Percentiles rank a stretch among this genome's conserved stretches.
Conservation (phyloP, 768 basidiomycete genomes). For the Sistotremastrum suecicum region DNA sequence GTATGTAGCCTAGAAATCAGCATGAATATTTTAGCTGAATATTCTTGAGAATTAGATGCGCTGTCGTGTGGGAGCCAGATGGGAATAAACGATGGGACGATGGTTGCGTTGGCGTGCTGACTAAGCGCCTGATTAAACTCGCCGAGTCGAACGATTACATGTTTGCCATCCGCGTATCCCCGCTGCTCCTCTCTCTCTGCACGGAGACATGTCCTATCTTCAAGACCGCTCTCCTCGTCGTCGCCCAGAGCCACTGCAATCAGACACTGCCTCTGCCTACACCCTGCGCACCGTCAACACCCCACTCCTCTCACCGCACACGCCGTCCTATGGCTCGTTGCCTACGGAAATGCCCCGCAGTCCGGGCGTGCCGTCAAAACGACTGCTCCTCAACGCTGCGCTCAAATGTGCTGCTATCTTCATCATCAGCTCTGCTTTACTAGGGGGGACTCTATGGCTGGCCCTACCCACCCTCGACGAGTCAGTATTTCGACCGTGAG, state of each 20-base stretch:
- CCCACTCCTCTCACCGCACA: constrained; percentile 9
- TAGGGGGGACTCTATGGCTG: constrained; percentile 69
- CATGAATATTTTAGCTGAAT: too few relatives aligned
- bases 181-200: too few relatives aligned
- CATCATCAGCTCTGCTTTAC: constrained; percentile 45
- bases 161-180: too few relatives aligned
- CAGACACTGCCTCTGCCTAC: constrained; percentile 35
- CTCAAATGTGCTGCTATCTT: constrained; percentile 79
- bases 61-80: too few relatives aligned
- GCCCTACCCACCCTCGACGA: constrained; percentile 67
- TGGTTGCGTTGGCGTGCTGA: too few relatives aligned
- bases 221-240: constrained; percentile 1
- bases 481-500: constrained; percentile 30
- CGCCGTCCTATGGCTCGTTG: constrained; percentile 13
- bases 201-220: too few relatives aligned
- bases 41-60: too few relatives aligned
- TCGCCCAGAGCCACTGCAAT: constrained; percentile 8
- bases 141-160: too few relatives aligned
- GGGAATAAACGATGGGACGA: too few relatives aligned
- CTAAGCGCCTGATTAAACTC: too few relatives aligned
- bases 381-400: constrained; percentile 63
- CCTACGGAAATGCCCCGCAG: constrained; percentile 16
- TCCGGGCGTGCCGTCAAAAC: constrained; percentile 24
- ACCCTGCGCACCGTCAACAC: constrained; percentile 47
- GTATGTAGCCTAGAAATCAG: too few relatives aligned